Evolutionary conservation across 2,329 filamentous ascomycete genomes (phyloP).

Genomic region (Diaporthe australafricana): DNA sequence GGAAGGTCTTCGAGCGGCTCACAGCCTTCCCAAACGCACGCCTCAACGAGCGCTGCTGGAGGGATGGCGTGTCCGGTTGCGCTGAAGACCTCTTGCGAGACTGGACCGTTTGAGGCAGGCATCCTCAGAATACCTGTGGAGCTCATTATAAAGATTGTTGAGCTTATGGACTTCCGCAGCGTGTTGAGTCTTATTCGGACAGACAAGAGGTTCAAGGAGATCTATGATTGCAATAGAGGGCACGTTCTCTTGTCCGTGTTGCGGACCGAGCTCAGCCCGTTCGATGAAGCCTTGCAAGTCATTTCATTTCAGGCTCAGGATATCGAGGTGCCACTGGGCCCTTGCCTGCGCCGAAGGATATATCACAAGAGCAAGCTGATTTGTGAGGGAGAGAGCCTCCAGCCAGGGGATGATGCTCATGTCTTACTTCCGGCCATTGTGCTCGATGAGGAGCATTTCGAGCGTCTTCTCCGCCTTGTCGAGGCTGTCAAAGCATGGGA

Average conservation of each 20-base stretch:
- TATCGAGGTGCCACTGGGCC: constrained; percentile 45
- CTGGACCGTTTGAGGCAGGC: constrained; percentile 9
- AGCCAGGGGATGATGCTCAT: background rate
- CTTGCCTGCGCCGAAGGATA: constrained; percentile 53
- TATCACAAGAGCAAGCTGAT: constrained; percentile 54
- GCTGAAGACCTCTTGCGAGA: background rate
- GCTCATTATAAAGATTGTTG: constrained; percentile 61
- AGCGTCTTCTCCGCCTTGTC: constrained; percentile 46
- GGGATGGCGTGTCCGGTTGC: no score
- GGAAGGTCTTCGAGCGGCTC: background rate
- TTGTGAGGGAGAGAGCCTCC: constrained; percentile 24
- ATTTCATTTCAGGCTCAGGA: constrained; percentile 56
- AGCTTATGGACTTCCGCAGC: constrained; percentile 55
- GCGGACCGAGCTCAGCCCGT: constrained; percentile 54
- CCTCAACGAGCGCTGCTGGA: background rate
- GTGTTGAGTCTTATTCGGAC: constrained; percentile 53
- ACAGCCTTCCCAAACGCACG: background rate
- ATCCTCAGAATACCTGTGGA: constrained; percentile 56
- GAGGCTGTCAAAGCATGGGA: constrained; percentile 54
- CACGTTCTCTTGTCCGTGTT: constrained; percentile 57
- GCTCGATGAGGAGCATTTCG: constrained; percentile 43
- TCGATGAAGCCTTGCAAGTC: constrained; percentile 59
- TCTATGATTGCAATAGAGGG: constrained; percentile 56
- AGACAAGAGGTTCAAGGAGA: constrained; percentile 51
- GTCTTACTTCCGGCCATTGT: constrained; percentile 17